phyloP scores from a whole-genome alignment of 495 filamentous ascomycete species.

The Talaromyces nanjingensis region DNA sequence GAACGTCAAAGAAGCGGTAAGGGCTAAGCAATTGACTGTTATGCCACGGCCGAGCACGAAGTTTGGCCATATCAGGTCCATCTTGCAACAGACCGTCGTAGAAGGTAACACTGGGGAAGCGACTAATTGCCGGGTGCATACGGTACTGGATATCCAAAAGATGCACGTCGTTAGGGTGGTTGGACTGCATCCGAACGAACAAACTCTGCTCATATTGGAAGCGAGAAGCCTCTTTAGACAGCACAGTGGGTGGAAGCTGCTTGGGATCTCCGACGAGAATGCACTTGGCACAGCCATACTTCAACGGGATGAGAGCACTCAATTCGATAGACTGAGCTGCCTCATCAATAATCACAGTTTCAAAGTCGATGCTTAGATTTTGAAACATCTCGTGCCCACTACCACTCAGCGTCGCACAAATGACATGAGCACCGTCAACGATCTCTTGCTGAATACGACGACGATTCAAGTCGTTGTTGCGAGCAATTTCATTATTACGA shows the following conservation, averaged over 20 bases:
- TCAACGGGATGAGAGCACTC: constrained; percentile 91
- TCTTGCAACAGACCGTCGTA: constrained; percentile 84
- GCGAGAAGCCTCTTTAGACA: constrained; percentile 84
- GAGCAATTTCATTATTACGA: constrained; percentile 64
- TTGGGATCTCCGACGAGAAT: constrained; percentile 97
- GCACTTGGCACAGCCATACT: constrained; percentile 95
- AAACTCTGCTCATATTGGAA: constrained; percentile 97
- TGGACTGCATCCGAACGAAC: constrained; percentile 95
- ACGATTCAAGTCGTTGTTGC: constrained; percentile 79
- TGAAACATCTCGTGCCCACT: constrained; percentile 98
- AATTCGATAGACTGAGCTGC: constrained; percentile 97
- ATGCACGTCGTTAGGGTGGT: constrained; percentile 84
- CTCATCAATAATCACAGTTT: constrained; percentile 97
- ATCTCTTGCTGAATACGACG: constrained; percentile 84
- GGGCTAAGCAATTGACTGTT: constrained; percentile 71
- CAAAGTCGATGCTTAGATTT: constrained; percentile 88
- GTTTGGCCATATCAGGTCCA: constrained; percentile 68
- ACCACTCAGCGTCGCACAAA: constrained; percentile 92
- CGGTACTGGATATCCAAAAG: constrained; percentile 94
- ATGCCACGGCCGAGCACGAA: constrained; percentile 81
- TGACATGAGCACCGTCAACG: constrained; percentile 79
- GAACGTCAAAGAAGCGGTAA: constrained; percentile 96
- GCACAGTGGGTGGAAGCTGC: constrained; percentile 89
- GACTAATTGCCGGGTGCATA: constrained; percentile 95
- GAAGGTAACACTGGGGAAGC: constrained; percentile 83